These are phyloP conservation scores for Paraphoma chrysanthemicola DNA, from an alignment of 2,329 filamentous ascomycete species.

Conservation along the genomic window DNA sequence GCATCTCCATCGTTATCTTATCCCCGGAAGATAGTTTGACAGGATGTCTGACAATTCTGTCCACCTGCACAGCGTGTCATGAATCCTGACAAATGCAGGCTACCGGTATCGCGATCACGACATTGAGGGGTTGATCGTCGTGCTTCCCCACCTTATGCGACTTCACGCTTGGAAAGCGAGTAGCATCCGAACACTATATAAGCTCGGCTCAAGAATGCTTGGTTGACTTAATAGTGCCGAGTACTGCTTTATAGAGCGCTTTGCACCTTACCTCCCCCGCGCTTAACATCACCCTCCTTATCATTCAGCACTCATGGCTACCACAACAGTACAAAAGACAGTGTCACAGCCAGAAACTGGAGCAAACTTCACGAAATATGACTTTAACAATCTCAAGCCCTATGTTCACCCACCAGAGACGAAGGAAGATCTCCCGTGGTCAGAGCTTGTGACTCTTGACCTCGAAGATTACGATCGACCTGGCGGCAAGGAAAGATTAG, in stretches of 20 bases:
- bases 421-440: constrained; percentile 58
- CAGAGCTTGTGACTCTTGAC: constrained; percentile 65
- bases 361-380: constrained; percentile 35
- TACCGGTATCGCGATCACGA: constrained; percentile 17
- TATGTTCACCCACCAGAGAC: constrained; percentile 58
- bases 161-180: neutral
- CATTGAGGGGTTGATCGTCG: constrained; percentile 21
- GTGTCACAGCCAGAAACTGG: constrained; percentile 2
- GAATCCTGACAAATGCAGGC: constrained; percentile 11
- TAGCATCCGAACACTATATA: neutral
- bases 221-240: neutral
- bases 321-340: constrained; percentile 21
- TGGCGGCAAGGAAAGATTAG: constrained; percentile 62
- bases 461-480: constrained; percentile 62
- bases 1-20: neutral
- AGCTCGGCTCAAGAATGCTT: neutral
- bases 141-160: neutral
- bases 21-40: neutral
- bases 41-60: too few species aligned
- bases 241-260: neutral
- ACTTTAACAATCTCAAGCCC: constrained; percentile 36
- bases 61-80: neutral
- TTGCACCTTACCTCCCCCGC: neutral
- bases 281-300: neutral
- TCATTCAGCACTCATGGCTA: constrained; percentile 18